Percentiles rank a stretch among this genome's conserved stretches.
These are phyloP conservation scores for Murraya paniculata DNA, from an alignment of 345 rosid species.

Conservation along the genomic window DNA sequence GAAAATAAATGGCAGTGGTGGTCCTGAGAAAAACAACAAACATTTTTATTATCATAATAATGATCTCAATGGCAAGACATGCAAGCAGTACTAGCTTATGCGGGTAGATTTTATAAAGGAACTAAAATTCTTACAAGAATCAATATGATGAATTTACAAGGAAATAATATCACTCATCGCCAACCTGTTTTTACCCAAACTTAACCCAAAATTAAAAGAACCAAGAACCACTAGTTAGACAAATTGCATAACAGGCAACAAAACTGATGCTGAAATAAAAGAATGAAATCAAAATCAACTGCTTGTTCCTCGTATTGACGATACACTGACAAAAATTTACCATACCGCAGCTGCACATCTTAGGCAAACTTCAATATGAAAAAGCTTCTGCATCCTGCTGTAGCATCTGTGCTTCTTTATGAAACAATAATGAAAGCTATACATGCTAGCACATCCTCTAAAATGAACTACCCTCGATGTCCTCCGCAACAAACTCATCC, in stretches of 20 bases:
- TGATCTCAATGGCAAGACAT: too few relatives aligned
- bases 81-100: neutral
- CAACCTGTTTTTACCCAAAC: constrained; percentile 4
- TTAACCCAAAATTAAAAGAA: neutral
- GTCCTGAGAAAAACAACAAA: too few relatives aligned
- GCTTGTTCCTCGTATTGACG: neutral
- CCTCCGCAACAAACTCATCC: neutral
- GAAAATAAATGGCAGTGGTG: too few relatives aligned
- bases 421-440: neutral
- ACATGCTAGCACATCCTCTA: constrained; percentile 1
- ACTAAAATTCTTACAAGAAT: constrained; percentile 5
- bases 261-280: constrained; percentile 22
- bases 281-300: constrained; percentile 8
- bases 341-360: neutral
- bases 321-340: constrained; percentile 5
- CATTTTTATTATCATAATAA: too few relatives aligned
- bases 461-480: neutral
- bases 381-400: neutral
- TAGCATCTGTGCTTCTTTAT: neutral
- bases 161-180: neutral
- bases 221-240: neutral
- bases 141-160: constrained; percentile 5
- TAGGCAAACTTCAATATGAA: neutral
- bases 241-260: constrained; percentile 7
- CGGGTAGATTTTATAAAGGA: neutral